Base-by-base conservation (phyloP, 1,139 yeast species). In the Sugiyamaella grinbergsii region DNA sequence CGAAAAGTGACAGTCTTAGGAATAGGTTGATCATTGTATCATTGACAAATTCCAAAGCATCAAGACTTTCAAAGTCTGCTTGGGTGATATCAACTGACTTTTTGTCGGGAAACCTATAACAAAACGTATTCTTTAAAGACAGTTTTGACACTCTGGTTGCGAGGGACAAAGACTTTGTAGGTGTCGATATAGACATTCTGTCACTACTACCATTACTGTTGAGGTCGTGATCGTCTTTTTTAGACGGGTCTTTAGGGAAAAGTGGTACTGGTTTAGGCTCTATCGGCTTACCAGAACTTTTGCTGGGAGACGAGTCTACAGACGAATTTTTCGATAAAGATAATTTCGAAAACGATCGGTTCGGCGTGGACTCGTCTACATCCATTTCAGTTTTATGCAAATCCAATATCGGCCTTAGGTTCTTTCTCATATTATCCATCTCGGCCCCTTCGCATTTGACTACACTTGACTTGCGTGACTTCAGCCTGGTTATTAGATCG, bases 1-100 rank as follows among this genome's bases (percentile, higher is more conserved):
- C 36, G 10, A 37, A 38, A 5, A 43, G 26, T 23, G 50, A 24
- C 19, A 42, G 16, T 54, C 66, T 68, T 13, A 73, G 55, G 49
- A 67, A 71, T 50, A 74, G 73, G 50, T 68, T 70, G 45, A 74
- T 65, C 46, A 74, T 58, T n/a, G 69, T 69, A 51, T 74, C 78
- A 57, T 74, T 74, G 47, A 74, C 60, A 52, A 68, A 71, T 48
- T 71, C 72, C 13, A 66, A 67, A 2, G 66, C 70, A 22, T 63
- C 59, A 19, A 74, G 62, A 15, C 76, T 62, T 7, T 59, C 58
- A 39, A 64, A 63, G 50, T 71, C 74, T 20, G 59, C 62, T 6
- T 60, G 57, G 2, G 62, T 59, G 32, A 71, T 57, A 16, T 61
- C 63, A 32, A 65, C 53, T 5, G 62, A 50, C 50, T 66, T 68